phyloP scores from a whole-genome alignment of 768 basidiomycete species.

The Macrocybe gigantea region DNA sequence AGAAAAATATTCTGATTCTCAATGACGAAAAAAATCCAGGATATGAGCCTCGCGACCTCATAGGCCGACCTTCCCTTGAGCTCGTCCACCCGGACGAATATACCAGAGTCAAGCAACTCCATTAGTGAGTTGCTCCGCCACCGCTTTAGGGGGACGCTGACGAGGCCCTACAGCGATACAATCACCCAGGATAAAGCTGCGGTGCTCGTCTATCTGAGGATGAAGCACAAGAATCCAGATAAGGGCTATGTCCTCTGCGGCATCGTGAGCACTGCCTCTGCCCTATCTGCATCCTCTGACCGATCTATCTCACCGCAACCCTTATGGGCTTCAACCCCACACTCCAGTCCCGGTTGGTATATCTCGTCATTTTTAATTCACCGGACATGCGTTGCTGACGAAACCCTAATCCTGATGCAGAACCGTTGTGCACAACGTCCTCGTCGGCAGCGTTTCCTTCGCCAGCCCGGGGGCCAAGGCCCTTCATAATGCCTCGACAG shows the following conservation, averaged over 20 bases:
- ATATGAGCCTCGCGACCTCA: constrained; percentile 67
- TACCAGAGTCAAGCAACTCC: constrained; percentile 55
- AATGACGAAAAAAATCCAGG: constrained; percentile 32
- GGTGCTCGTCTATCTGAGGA: constrained; percentile 68
- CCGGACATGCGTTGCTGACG: not conserved
- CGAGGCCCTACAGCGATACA: constrained; percentile 47
- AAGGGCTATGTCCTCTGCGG: constrained; percentile 72
- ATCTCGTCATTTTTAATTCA: constrained; percentile 3
- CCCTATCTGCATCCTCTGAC: not conserved
- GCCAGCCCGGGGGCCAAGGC: constrained; percentile 71
- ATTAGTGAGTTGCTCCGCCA: constrained; percentile 45
- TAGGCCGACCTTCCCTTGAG: constrained; percentile 63
- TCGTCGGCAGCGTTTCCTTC: constrained; percentile 76
- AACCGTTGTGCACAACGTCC: constrained; percentile 67
- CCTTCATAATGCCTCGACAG: constrained; percentile 76
- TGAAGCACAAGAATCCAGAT: constrained; percentile 75
- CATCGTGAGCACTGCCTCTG: constrained; percentile 44
- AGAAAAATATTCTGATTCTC: not conserved
- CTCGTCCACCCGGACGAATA: constrained; percentile 83
- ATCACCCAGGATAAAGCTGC: constrained; percentile 78
- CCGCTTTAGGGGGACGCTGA: not conserved
- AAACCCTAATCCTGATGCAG: constrained; percentile 20
- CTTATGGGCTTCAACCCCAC: too few relatives aligned
- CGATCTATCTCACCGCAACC: not conserved
- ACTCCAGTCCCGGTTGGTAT: constrained; percentile 21